Evolutionary conservation across 257 asterid species (phyloP).

Genomic region (Solanum virginianum): DNA sequence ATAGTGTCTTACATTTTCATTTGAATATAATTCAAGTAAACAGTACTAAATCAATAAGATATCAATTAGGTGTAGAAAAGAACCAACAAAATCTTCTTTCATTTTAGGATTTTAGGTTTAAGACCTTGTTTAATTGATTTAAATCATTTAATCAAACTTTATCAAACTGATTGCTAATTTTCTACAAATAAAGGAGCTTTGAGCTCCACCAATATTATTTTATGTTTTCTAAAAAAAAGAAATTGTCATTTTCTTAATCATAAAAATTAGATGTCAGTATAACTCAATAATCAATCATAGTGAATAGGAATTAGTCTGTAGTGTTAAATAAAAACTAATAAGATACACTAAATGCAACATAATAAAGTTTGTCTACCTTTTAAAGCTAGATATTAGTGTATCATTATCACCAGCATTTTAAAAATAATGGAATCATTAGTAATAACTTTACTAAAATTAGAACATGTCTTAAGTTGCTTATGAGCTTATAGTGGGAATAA

Average conservation of each 20-base stretch:
- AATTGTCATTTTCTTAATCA: no score
- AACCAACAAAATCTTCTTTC: no score
- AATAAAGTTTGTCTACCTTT: not conserved
- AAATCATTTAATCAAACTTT: no score
- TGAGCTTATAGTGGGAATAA: not conserved
- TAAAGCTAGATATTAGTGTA: not conserved
- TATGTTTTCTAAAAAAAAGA: no score
- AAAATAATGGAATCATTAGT: not conserved
- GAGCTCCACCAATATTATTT: no score
- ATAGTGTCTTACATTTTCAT: no score
- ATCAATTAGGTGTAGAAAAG: no score
- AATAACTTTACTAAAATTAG: not conserved
- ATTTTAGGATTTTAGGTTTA: no score
- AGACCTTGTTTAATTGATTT: no score
- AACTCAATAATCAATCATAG: not conserved
- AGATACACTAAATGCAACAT: not conserved
- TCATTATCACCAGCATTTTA: not conserved
- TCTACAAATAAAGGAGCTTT: no score
- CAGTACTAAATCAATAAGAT: no score
- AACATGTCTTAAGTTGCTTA: not conserved
- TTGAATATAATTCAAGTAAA: no score
- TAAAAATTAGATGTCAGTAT: not conserved
- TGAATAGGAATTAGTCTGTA: not conserved
- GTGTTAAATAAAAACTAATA: not conserved
- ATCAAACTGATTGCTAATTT: not conserved